Percentiles rank a stretch among this genome's conserved stretches.
Evolutionary conservation across 768 basidiomycete genomes (phyloP).

Genomic region (Stropharia rugosoannulata): DNA sequence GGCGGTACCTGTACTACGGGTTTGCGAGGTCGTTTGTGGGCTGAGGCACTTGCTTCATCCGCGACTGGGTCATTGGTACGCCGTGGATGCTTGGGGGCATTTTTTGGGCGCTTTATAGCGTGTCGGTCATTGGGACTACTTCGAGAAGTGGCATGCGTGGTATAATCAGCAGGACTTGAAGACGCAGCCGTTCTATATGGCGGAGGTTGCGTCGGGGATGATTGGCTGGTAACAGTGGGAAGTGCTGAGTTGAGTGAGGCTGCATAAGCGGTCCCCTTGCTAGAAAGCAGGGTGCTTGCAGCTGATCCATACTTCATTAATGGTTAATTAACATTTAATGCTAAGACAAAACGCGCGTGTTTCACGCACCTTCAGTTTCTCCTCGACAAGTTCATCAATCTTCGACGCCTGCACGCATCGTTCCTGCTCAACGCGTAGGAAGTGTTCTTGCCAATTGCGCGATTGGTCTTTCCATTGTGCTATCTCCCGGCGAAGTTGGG

Average conservation of each 20-base stretch:
- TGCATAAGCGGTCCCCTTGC: neutral
- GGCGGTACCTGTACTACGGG: neutral
- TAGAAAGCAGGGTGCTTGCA: neutral
- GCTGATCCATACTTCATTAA: neutral
- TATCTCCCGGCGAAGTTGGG: slow-evolving; percentile 62
- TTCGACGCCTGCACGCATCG: slow-evolving; percentile 55
- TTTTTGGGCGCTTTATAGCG: neutral
- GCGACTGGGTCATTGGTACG: neutral
- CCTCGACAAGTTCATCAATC: slow-evolving; percentile 57
- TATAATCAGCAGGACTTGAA: slow-evolving; percentile 23
- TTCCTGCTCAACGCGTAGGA: slow-evolving; percentile 71
- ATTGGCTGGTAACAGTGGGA: slow-evolving; percentile 28
- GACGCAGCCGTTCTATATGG: slow-evolving; percentile 26
- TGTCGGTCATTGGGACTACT: neutral
- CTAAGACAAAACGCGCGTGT: neutral
- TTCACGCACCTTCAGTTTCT: slow-evolving; percentile 43
- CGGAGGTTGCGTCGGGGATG: slow-evolving; percentile 28
- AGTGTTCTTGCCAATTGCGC: slow-evolving; percentile 79
- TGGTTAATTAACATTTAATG: too few relatives aligned
- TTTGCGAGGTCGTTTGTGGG: slow-evolving; percentile 10
- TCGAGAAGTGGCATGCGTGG: neutral
- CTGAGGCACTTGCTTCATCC: neutral
- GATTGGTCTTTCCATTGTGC: slow-evolving; percentile 77
- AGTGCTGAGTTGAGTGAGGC: slow-evolving; percentile 14
- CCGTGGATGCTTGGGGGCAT: neutral